Evolutionary conservation across 2,329 filamentous ascomycete species (phyloP).

Genomic region (Beauveria bassiana): DNA sequence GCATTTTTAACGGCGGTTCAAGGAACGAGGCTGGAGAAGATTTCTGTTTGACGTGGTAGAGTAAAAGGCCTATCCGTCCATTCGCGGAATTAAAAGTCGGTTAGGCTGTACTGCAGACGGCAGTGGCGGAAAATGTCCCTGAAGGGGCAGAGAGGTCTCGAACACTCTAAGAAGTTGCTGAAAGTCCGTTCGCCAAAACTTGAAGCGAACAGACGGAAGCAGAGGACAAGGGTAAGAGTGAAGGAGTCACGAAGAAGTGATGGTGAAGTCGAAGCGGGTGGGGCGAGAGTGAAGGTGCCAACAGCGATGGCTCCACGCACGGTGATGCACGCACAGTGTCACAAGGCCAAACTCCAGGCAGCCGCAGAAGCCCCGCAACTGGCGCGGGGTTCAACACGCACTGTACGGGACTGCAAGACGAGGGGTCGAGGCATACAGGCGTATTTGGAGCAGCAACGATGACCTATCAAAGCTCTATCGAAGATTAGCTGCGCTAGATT

Average conservation of each 20-base stretch:
- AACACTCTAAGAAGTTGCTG: neutral
- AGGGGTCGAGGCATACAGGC: neutral
- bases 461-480: neutral
- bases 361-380: neutral
- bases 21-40: neutral
- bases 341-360: slow-evolving; percentile 9
- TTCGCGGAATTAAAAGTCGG: neutral
- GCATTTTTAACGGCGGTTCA: neutral
- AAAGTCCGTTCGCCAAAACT: neutral
- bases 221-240: slow-evolving; percentile 13
- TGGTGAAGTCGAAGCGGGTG: slow-evolving; percentile 22
- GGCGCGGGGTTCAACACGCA: neutral
- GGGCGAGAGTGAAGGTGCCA: slow-evolving; percentile 19
- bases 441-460: neutral
- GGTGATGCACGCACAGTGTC: slow-evolving; percentile 6
- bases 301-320: neutral
- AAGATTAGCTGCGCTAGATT: too few relatives aligned
- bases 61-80: neutral
- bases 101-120: neutral
- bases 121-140: neutral
- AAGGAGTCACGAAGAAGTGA: neutral
- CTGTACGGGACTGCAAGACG: neutral
- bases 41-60: neutral
- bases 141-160: neutral
- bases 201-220: neutral